phyloP scores from a whole-genome alignment of 257 asterid species.

The Jaltomata sinuosa region DNA sequence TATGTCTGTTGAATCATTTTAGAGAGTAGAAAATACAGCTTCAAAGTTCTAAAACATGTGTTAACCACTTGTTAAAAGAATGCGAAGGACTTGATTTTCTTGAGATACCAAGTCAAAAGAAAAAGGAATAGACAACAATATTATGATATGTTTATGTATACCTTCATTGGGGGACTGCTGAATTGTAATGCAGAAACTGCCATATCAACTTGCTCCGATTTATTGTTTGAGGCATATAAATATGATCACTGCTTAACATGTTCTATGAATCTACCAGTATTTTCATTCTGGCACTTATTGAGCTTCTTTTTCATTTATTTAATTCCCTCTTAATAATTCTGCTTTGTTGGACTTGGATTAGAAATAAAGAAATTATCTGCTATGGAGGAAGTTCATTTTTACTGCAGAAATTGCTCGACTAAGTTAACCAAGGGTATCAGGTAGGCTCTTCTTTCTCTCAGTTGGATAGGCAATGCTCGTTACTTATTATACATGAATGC shows the following conservation, averaged over 20 bases:
- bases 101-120: background rate
- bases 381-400: constrained; percentile 61
- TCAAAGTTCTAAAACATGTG: background rate
- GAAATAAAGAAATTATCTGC: constrained; percentile 60
- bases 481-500: background rate
- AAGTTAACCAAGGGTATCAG: constrained; percentile 65
- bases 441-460: constrained; percentile 26
- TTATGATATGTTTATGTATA: background rate
- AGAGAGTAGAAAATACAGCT: background rate
- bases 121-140: background rate
- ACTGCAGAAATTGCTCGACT: constrained; percentile 76
- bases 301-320: background rate
- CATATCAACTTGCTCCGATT: background rate
- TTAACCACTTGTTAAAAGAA: background rate
- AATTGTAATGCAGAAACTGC: background rate
- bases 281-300: background rate
- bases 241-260: background rate
- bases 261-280: background rate
- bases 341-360: constrained; percentile 21
- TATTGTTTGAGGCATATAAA: background rate
- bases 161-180: background rate
- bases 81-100: background rate
- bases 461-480: background rate
- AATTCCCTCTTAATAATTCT: background rate
- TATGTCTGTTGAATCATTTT: background rate